Evolutionary conservation across 1,139 yeast genomes (phyloP).

Genomic region (Debaryomyces singareniensis): DNA sequence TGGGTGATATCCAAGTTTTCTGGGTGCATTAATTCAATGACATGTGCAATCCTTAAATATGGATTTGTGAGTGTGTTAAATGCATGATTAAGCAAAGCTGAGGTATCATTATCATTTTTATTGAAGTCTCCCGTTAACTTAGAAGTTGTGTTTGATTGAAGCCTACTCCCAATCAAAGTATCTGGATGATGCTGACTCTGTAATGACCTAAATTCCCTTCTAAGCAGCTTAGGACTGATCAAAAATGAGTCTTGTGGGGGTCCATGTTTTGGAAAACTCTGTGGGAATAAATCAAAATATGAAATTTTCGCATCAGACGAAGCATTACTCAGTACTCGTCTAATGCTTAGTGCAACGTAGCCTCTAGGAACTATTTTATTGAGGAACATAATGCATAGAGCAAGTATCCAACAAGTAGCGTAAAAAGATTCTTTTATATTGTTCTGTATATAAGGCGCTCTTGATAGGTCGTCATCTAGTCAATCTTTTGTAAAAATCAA

Average conservation of each 20-base stretch:
- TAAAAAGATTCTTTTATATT: too few species aligned
- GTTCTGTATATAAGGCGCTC: too few species aligned
- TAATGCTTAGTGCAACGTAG: too few species aligned
- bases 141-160: constrained; percentile 7
- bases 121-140: constrained; percentile 10
- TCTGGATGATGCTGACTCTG: constrained; percentile 86
- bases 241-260: constrained; percentile 62
- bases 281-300: constrained; percentile 64
- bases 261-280: constrained; percentile 61
- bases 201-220: constrained; percentile 67
- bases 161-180: constrained; percentile 28
- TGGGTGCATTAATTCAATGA: constrained; percentile 32
- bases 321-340: too few species aligned
- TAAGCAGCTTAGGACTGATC: constrained; percentile 47
- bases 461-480: too few species aligned
- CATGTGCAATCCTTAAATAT: constrained; percentile 46
- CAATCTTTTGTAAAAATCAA: too few species aligned
- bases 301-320: constrained; percentile 11
- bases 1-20: constrained; percentile 33
- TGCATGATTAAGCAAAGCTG: constrained; percentile 66
- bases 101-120: constrained; percentile 19
- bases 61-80: constrained; percentile 69
- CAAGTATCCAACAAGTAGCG: too few species aligned
- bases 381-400: too few species aligned
- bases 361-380: too few species aligned